Base-by-base conservation (phyloP, 1,139 yeast genomes). In the Geotrichum histeridarum region DNA sequence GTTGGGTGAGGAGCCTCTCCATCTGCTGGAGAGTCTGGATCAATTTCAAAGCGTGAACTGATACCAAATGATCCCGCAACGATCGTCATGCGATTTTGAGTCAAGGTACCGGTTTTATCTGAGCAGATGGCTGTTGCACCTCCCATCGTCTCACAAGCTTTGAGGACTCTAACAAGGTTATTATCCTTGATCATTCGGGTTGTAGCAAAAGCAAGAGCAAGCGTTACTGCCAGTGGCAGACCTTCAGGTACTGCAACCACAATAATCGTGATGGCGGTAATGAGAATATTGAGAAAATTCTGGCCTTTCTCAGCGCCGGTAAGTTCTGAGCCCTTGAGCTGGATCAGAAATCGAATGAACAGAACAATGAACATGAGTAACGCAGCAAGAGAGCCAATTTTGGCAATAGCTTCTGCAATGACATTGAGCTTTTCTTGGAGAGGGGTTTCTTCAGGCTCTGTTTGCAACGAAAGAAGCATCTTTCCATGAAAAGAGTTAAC, bases 241-340 rank as follows among this genome's bases (percentile, higher is more conserved):
- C 99, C 99, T 73, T 94, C 99, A 1, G 99, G 99, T 15, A 93
- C 96, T 0, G 99, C 99, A 52, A 93, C 99, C 17, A 93, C 99
- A 42, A 93, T 83, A 63, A 93, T 81, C 0, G 99, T 90, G 58
- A 93, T 86, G 1, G 98, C 85, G 37, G 95, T 88, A 65, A 93
- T 94, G 61, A 94, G 77, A 57, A 93, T 87, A 65, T 87, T 85
- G 73, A 93, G 77, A 65, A 91, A 90, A 44, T 8, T 79, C 58
- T 87, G 83, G 62, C 96, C 97, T 73, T 90, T 91, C 65, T 84
- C 81, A 7, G 96, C 80, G 2, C 89, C 73, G 0, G 80, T 70
- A 11, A 77, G 57, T 50, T 70, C 66, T 57, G 78, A 68, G 5
- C 81, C 76, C 11, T 85, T 81, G 45, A 89, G 76, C 57, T 82